These are phyloP conservation scores for Psilocybe tampanensis DNA, from an alignment of 768 basidiomycete genomes.

Conservation along the genomic window DNA sequence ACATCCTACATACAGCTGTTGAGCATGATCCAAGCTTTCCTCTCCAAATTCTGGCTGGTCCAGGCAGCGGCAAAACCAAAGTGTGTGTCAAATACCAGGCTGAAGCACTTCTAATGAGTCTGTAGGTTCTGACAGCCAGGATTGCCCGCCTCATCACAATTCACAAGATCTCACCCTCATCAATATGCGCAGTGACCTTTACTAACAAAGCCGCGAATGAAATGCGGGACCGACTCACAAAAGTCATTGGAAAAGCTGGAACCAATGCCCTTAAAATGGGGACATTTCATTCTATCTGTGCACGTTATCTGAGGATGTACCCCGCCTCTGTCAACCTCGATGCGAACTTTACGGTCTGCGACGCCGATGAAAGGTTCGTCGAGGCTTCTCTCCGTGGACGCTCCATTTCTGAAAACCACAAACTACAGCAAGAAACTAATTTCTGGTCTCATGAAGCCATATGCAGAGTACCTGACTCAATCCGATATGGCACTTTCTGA, in stretches of 20 bases:
- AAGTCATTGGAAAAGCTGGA: slow-evolving; percentile 62
- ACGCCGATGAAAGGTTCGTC: slow-evolving; percentile 72
- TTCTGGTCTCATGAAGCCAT: slow-evolving; percentile 55
- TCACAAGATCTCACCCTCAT: slow-evolving; percentile 50
- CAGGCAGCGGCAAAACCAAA: slow-evolving; percentile 74
- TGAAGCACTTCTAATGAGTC: not conserved
- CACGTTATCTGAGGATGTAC: slow-evolving; percentile 69
- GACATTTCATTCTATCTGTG: slow-evolving; percentile 81
- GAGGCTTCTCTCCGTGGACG: not conserved
- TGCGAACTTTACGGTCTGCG: slow-evolving; percentile 81
- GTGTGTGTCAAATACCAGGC: slow-evolving; percentile 21
- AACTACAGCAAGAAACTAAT: slow-evolving; percentile 70
- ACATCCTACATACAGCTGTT: slow-evolving; percentile 50
- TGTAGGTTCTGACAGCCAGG: slow-evolving; percentile 64
- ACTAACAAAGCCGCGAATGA: slow-evolving; percentile 91
- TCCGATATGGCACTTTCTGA: slow-evolving; percentile 58
- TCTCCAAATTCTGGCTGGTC: slow-evolving; percentile 82
- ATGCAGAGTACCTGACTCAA: slow-evolving; percentile 47
- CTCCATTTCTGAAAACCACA: not conserved
- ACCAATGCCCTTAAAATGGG: slow-evolving; percentile 65
- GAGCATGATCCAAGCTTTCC: slow-evolving; percentile 61
- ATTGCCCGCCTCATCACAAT: slow-evolving; percentile 66
- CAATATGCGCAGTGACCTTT: slow-evolving; percentile 83
- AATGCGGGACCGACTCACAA: slow-evolving; percentile 72
- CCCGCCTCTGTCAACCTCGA: slow-evolving; percentile 57